phyloP scores from a whole-genome alignment of 1,284 basidiomycete genomes.

The Tilletia setariae region DNA sequence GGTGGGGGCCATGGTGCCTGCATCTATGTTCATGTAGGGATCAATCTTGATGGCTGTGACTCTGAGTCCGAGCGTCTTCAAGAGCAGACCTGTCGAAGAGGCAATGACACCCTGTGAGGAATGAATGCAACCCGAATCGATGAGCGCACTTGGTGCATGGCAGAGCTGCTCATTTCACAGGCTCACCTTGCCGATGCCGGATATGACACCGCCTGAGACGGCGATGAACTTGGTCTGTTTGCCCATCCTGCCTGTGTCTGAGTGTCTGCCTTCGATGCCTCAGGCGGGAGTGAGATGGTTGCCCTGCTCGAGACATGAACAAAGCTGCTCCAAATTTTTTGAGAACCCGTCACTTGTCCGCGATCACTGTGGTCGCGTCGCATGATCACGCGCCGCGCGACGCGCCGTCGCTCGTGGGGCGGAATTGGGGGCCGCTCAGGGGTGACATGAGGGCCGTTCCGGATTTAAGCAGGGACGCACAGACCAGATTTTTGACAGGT shows the following conservation, averaged over 20 bases:
- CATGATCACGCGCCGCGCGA: background rate
- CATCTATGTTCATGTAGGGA: slow-evolving; percentile 99
- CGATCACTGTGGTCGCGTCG: background rate
- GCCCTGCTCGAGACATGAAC: background rate
- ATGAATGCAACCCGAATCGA: background rate
- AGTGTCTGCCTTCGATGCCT: background rate
- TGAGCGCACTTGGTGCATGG: background rate
- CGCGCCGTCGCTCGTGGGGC: background rate
- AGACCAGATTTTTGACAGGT: background rate
- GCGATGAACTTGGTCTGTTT: slow-evolving; percentile 56
- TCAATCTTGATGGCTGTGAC: slow-evolving; percentile 99
- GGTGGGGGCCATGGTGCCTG: slow-evolving; percentile 96
- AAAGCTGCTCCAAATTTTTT: background rate
- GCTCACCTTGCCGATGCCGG: slow-evolving; percentile 57
- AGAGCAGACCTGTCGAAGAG: slow-evolving; percentile 89
- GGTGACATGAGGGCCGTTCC: background rate
- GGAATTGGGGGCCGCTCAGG: background rate
- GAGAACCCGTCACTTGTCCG: background rate
- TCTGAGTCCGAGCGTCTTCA: slow-evolving; percentile 92
- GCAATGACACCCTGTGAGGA: slow-evolving; percentile 57
- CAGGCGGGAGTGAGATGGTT: background rate
- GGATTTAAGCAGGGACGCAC: background rate
- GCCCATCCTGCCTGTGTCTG: background rate
- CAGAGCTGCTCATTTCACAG: background rate
- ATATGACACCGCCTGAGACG: slow-evolving; percentile 57